Conservation (phyloP, 2,329 filamentous ascomycete genomes). For the Xylariales sp. region DNA sequence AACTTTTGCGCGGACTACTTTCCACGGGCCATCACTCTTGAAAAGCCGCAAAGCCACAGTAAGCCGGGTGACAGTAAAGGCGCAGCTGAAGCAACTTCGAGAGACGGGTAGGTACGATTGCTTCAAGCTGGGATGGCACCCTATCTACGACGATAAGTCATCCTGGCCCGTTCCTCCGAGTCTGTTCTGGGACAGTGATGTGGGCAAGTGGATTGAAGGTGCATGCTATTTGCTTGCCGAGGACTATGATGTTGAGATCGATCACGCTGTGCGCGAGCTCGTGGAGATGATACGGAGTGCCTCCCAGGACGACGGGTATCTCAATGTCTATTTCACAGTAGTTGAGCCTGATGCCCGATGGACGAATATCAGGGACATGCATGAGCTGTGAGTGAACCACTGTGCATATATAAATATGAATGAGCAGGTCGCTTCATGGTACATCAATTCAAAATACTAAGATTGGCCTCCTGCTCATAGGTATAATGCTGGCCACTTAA, state of each 20-base stretch:
- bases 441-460: too few relatives aligned
- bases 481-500: constrained; percentile 58
- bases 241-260: constrained; percentile 38
- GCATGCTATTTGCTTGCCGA: constrained; percentile 51
- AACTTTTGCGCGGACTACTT: constrained; percentile 23
- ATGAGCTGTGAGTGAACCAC: constrained; percentile 53
- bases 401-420: too few relatives aligned
- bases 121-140: constrained; percentile 54
- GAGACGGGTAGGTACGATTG: constrained; percentile 53
- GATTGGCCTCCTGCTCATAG: constrained; percentile 25
- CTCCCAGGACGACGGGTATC: constrained; percentile 56
- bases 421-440: too few relatives aligned
- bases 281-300: constrained; percentile 52
- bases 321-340: constrained; percentile 60
- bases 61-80: constrained; percentile 34
- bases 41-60: constrained; percentile 26
- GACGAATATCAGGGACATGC: constrained; percentile 56
- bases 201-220: constrained; percentile 59
- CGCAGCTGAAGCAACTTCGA: constrained; percentile 49
- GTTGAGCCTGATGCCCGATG: constrained; percentile 52
- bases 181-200: constrained; percentile 53
- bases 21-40: constrained; percentile 30
- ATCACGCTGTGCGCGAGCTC: constrained; percentile 48
- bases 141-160: constrained; percentile 45
- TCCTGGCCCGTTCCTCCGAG: constrained; percentile 54